Conservation (phyloP, 2,329 filamentous ascomycete genomes). For the Apiospora aurea region DNA sequence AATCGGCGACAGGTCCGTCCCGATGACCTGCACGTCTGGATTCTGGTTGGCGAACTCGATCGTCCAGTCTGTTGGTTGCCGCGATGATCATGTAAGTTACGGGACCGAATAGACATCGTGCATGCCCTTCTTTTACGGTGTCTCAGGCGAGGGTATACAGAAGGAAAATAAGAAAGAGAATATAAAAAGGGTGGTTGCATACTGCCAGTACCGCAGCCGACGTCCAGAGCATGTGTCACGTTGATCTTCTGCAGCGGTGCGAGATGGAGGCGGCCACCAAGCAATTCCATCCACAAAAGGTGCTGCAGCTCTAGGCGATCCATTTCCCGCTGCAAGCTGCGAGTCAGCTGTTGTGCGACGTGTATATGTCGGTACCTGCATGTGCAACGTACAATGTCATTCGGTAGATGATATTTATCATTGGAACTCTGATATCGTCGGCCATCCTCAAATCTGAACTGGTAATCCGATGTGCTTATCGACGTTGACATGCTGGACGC, state of each 20-base stretch:
- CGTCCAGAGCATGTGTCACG: conserved; percentile 29
- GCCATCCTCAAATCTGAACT: conserved; percentile 32
- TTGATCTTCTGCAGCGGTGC: conserved; percentile 30
- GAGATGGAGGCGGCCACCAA: conserved; percentile 31
- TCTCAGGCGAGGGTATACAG: background rate
- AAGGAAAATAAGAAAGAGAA: background rate
- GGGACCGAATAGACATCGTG: background rate
- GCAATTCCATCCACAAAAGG: conserved; percentile 32
- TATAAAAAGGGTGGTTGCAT: background rate
- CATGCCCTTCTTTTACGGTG: background rate
- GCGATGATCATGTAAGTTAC: conserved; percentile 7
- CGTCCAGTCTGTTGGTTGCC: conserved; percentile 30
- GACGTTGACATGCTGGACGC: conserved; percentile 31
- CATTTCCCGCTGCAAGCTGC: conserved; percentile 31
- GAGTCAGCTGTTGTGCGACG: conserved; percentile 17
- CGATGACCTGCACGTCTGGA: conserved; percentile 32
- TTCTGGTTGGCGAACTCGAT: conserved; percentile 34
- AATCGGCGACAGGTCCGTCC: conserved; percentile 34
- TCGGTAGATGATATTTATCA: conserved; percentile 32
- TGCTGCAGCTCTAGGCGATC: conserved; percentile 35
- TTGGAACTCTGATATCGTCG: conserved; percentile 33
- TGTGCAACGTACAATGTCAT: conserved; percentile 31
- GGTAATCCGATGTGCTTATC: conserved; percentile 28
- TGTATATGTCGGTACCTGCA: background rate
- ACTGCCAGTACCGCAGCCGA: conserved; percentile 30